Base-by-base conservation (phyloP, 2,329 filamentous ascomycete genomes). In the Ophiostoma montium region DNA sequence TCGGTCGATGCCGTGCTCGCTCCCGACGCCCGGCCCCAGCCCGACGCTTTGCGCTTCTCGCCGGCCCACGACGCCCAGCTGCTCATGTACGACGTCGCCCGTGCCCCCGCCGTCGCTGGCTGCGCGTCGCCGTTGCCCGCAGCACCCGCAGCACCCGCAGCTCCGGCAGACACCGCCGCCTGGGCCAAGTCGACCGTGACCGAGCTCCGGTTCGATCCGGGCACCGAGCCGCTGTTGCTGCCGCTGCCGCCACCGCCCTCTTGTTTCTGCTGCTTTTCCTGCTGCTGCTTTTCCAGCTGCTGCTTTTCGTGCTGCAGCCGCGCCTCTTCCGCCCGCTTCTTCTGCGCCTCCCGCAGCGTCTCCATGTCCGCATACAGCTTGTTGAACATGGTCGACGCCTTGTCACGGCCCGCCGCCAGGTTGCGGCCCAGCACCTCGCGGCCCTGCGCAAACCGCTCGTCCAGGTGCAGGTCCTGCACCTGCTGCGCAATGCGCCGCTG, bases 331-430 rank as follows among this genome's bases (percentile, higher is more conserved):
- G 72, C 68, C 46, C 72, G 70, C 58, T 76, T 80, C 50, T 78
- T 71, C 62, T 89, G 84, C 15, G 78, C 75, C 65, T 89, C 86
- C 13, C 86, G 74, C 66, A 87, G 76, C 3, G 78, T 69, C 63
- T 96, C 90, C 66, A 96, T 85, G 57, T 96, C 90, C 0, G 86
- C 78, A 71, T 94, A 96, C 27, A 96, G 71, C 59, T 80, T 88
- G 62, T 84, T 94, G 64, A 95, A 86, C 35, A 92, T 82, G 5
- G 80, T 83, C 18, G 83, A 88, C 1, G 94, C 86, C 66, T 90
- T 94, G 59, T 92, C 87, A 49, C 84, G 82, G 0, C 92, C 89
- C 1, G 84, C 86, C 4, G 86, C 84, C n/a, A 95, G 64, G 58
- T 94, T 89, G 52, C 89, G 82, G n/a, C 86, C 87, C 2, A 96